Percentiles rank a stretch among this genome's conserved stretches.
These are phyloP conservation scores for Mycena vitilis DNA, from an alignment of 768 basidiomycete genomes.

Conservation along the genomic window DNA sequence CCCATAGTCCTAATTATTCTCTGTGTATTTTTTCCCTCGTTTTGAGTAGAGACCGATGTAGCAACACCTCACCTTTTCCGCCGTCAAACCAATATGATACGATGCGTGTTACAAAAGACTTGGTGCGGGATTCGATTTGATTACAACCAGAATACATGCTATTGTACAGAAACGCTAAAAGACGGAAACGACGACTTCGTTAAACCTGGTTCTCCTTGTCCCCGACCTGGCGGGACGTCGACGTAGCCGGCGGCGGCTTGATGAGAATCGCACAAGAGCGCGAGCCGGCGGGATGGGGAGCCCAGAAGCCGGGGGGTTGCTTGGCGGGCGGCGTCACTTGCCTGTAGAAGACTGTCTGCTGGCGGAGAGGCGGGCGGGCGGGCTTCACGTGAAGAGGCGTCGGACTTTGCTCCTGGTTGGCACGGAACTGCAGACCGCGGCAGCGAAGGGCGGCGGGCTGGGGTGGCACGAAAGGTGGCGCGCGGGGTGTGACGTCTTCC, in stretches of 20 bases:
- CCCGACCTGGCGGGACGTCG: not conserved
- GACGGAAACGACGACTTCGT: not conserved
- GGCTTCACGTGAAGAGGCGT: conserved; percentile 16
- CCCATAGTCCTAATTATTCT: conserved; percentile 14
- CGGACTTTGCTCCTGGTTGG: conserved; percentile 30
- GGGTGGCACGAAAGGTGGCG: conserved; percentile 7
- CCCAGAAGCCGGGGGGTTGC: conserved; percentile 24
- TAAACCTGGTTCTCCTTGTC: conserved; percentile 31
- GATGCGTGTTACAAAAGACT: not conserved
- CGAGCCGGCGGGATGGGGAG: conserved; percentile 32
- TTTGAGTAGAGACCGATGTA: conserved; percentile 25
- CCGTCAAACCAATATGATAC: not conserved
- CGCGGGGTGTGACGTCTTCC: not conserved
- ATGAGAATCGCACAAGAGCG: conserved; percentile 31
- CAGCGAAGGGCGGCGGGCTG: conserved; percentile 15
- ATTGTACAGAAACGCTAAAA: not conserved
- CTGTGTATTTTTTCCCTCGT: conserved; percentile 20
- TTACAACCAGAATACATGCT: not conserved
- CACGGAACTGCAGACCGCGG: conserved; percentile 21
- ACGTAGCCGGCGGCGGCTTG: conserved; percentile 20
- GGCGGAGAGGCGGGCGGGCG: conserved; percentile 26
- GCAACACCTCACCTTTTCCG: conserved; percentile 11
- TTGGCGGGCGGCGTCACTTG: conserved; percentile 5
- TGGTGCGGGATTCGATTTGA: not conserved
- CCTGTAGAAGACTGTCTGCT: conserved; percentile 32